These are phyloP conservation scores for Lantana camara DNA, from an alignment of 257 asterid genomes.

Conservation along the genomic window DNA sequence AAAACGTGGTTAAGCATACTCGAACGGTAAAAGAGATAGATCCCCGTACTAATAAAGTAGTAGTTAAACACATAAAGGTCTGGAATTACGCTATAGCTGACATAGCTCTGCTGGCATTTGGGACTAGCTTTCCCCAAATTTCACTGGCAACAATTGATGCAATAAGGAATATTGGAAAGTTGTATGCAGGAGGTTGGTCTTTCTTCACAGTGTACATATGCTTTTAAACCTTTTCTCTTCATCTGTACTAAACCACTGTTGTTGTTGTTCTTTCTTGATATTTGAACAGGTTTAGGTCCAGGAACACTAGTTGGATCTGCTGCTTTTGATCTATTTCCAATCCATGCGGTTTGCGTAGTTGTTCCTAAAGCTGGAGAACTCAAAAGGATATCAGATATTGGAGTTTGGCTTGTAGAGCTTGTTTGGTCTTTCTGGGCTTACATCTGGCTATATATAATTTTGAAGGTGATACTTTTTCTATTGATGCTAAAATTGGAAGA, in stretches of 20 bases:
- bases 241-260: not conserved
- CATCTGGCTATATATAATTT: conserved; percentile 86
- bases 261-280: not conserved
- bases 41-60: conserved; percentile 52
- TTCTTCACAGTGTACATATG: not conserved
- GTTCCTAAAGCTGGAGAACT: conserved; percentile 92
- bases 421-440: conserved; percentile 99
- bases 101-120: conserved; percentile 80
- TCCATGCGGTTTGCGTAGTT: conserved; percentile 95
- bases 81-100: conserved; percentile 90
- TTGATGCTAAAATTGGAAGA: conserved; percentile 1
- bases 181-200: conserved; percentile 85
- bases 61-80: conserved; percentile 56
- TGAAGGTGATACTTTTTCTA: conserved; percentile 55
- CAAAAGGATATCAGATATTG: conserved; percentile 89
- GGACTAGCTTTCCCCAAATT: conserved; percentile 96
- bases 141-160: conserved; percentile 95
- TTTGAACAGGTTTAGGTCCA: conserved; percentile 84
- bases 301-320: conserved; percentile 99
- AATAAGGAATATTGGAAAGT: conserved; percentile 63
- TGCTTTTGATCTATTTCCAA: conserved; percentile 97
- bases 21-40: conserved; percentile 63
- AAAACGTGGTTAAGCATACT: conserved; percentile 75
- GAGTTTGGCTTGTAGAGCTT: conserved; percentile 96
- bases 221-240: not conserved